Percentiles rank a stretch among this genome's conserved stretches.
phyloP scores from a whole-genome alignment of 495 filamentous ascomycete species.

The Aspergillus sclerotioniger region DNA sequence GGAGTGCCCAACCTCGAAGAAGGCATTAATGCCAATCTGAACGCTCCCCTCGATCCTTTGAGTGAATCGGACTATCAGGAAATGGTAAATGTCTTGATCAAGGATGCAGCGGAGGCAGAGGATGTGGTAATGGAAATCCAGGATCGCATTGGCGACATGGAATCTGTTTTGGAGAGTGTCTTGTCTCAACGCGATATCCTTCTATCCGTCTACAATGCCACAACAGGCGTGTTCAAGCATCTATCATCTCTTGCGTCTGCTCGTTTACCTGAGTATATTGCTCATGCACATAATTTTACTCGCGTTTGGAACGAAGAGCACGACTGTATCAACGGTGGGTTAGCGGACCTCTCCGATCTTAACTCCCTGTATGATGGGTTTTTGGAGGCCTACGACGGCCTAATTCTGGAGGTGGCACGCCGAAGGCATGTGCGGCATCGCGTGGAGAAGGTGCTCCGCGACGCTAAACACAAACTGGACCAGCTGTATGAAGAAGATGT shows the following conservation, averaged over 20 bases:
- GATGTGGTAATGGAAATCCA: slow-evolving; percentile 85
- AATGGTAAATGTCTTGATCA: slow-evolving; percentile 77
- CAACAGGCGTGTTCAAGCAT: slow-evolving; percentile 58
- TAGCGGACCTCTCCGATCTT: slow-evolving; percentile 71
- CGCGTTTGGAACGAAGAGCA: slow-evolving; percentile 74
- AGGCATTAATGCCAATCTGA: slow-evolving; percentile 49
- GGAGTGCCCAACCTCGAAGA: slow-evolving; percentile 58
- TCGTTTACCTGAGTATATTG: slow-evolving; percentile 65
- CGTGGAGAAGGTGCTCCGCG: slow-evolving; percentile 69
- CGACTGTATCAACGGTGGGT: slow-evolving; percentile 59
- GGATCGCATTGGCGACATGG: slow-evolving; percentile 73
- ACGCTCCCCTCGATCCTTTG: slow-evolving; percentile 63
- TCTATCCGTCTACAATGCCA: slow-evolving; percentile 50
- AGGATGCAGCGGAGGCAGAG: slow-evolving; percentile 83
- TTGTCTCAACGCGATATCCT: slow-evolving; percentile 52
- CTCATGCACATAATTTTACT: slow-evolving; percentile 67
- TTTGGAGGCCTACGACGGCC: slow-evolving; percentile 73
- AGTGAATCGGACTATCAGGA: slow-evolving; percentile 73
- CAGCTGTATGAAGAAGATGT: slow-evolving; percentile 73
- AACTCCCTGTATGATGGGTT: slow-evolving; percentile 80
- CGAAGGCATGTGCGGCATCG: slow-evolving; percentile 67
- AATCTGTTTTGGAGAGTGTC: slow-evolving; percentile 53
- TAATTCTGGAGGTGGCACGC: slow-evolving; percentile 79
- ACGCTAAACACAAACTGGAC: slow-evolving; percentile 72
- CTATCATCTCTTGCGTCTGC: slow-evolving; percentile 64